Percentiles rank a stretch among this genome's conserved stretches.
Evolutionary conservation across 2,329 filamentous ascomycete genomes (phyloP).

Genomic region (Zarea fungicola): DNA sequence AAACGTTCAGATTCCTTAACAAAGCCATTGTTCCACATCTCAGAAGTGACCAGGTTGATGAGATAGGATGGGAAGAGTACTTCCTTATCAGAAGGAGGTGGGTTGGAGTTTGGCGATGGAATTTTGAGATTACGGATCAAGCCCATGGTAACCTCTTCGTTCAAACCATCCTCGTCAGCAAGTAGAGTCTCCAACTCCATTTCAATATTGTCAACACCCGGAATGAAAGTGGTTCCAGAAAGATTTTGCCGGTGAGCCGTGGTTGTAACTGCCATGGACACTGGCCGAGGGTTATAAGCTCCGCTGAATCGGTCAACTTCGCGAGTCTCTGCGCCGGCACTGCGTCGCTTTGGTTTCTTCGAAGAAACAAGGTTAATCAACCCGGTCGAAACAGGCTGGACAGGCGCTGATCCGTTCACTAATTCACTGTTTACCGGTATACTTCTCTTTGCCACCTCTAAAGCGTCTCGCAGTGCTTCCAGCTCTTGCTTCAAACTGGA

Average conservation of each 20-base stretch:
- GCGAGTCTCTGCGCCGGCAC: constrained; percentile 79
- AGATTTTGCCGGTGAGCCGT: constrained; percentile 64
- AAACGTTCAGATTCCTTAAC: constrained; percentile 99
- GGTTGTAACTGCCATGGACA: constrained; percentile 84
- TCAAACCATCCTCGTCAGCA: constrained; percentile 90
- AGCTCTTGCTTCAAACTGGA: constrained; percentile 80
- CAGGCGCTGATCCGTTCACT: constrained; percentile 32
- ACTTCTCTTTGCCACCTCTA: constrained; percentile 78
- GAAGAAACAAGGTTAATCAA: constrained; percentile 95
- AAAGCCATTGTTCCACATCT: constrained; percentile 99
- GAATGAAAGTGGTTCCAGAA: constrained; percentile 71
- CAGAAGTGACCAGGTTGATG: constrained; percentile 97
- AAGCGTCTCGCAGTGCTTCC: constrained; percentile 82
- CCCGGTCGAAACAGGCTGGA: constrained; percentile 58
- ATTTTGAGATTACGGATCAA: constrained; percentile 97
- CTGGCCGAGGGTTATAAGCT: constrained; percentile 88
- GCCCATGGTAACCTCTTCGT: constrained; percentile 95
- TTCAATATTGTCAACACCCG: constrained; percentile 84
- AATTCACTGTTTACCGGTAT: constrained; percentile 65
- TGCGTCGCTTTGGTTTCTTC: constrained; percentile 94
- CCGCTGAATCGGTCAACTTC: constrained; percentile 86
- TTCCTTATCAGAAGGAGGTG: constrained; percentile 94
- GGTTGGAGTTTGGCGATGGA: constrained; percentile 77
- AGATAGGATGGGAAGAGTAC: constrained; percentile 97
- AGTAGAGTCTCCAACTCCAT: constrained; percentile 90